These are phyloP conservation scores for Apophysomyces ossiformis DNA, from an alignment of 371 early-diverging fungal species.

Conservation along the genomic window DNA sequence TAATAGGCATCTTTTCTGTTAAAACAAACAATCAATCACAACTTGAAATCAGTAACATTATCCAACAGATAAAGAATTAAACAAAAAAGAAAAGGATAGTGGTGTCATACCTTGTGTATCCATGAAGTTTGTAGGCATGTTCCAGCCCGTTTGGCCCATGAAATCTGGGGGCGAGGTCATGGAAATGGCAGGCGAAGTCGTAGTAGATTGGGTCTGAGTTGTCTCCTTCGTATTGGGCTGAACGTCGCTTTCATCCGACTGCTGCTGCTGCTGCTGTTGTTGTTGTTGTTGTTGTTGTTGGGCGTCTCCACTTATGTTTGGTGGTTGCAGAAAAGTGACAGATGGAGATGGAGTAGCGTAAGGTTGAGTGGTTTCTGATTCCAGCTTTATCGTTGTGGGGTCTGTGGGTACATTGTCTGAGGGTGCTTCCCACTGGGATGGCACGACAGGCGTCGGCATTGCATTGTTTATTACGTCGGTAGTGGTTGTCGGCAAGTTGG, in stretches of 20 bases:
- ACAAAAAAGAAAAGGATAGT: too few relatives aligned
- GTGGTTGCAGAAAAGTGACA: too few relatives aligned
- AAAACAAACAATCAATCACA: background rate
- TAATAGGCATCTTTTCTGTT: conserved; percentile 46
- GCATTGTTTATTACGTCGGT: too few relatives aligned
- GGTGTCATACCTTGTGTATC: conserved; percentile 1
- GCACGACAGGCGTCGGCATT: conserved; percentile 19
- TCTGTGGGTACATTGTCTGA: background rate
- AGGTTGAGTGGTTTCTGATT: background rate
- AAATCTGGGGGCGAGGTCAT: conserved; percentile 2
- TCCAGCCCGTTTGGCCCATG: background rate
- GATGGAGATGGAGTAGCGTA: too few relatives aligned
- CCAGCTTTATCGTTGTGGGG: background rate
- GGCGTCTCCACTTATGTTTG: background rate
- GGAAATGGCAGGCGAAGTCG: background rate
- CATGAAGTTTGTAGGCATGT: background rate
- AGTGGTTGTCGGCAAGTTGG: background rate
- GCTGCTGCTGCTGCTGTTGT: background rate
- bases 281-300: background rate
- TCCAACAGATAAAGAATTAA: background rate
- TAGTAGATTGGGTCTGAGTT: background rate
- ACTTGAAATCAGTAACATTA: background rate
- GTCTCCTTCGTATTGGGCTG: background rate
- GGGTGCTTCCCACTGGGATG: conserved; percentile 17
- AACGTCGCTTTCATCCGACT: background rate